These are phyloP conservation scores for Backusella mclennaniae DNA, from an alignment of 192 early-diverging fungal species.

Conservation along the genomic window DNA sequence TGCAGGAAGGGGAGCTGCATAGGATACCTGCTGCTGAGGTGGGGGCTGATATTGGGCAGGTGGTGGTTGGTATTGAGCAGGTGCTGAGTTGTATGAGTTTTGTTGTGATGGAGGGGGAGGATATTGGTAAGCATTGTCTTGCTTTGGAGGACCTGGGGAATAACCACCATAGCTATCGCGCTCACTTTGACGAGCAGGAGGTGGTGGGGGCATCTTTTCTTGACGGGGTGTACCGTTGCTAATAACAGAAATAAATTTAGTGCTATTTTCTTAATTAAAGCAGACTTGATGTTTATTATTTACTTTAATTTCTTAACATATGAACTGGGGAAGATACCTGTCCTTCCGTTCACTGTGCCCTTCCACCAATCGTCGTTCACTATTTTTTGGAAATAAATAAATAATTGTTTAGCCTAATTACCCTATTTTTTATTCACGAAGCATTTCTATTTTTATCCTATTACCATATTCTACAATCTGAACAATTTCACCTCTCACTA, in stretches of 20 bases:
- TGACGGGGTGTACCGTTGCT: not conserved
- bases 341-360: slow-evolving; percentile 26
- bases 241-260: not conserved
- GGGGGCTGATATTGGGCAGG: slow-evolving; percentile 2
- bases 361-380: slow-evolving; percentile 42
- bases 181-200: not conserved
- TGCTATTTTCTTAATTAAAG: not conserved
- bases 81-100: not conserved
- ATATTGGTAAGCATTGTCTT: not conserved
- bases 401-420: not conserved
- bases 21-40: slow-evolving; percentile 7
- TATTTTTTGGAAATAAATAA: slow-evolving; percentile 5
- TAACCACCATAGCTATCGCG: not conserved
- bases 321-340: slow-evolving; percentile 33
- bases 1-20: slow-evolving; percentile 16
- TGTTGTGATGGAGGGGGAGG: not conserved
- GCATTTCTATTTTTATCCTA: not conserved
- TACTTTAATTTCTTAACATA: slow-evolving; percentile 27
- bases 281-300: slow-evolving; percentile 9
- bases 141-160: not conserved
- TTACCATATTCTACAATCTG: slow-evolving; percentile 42
- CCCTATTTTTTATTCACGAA: not conserved
- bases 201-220: not conserved
- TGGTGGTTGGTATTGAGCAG: not conserved
- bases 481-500: slow-evolving; percentile 62